phyloP scores from a whole-genome alignment of 495 filamentous ascomycete species.

The Aspergillus carlsbadensis region DNA sequence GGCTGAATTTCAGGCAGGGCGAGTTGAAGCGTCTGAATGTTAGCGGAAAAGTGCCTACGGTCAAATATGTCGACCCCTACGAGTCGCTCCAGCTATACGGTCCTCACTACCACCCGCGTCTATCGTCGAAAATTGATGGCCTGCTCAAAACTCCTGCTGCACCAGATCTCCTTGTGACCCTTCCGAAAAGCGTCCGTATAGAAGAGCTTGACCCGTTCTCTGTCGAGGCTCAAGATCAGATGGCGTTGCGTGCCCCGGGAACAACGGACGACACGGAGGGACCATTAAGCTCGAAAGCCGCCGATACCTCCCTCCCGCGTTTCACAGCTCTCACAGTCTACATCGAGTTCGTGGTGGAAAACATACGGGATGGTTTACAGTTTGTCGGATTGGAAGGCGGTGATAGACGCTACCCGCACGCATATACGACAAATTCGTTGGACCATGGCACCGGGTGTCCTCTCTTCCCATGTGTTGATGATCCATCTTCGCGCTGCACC shows the following conservation, averaged over 20 bases:
- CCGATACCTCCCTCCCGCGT: constrained; percentile 41
- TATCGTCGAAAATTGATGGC: constrained; percentile 62
- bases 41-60: constrained; percentile 59
- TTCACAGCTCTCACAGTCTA: constrained; percentile 58
- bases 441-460: constrained; percentile 77
- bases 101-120: constrained; percentile 77
- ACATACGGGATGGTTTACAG: constrained; percentile 80
- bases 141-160: constrained; percentile 58
- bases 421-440: constrained; percentile 78
- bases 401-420: constrained; percentile 82
- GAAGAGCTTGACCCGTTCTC: constrained; percentile 60
- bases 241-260: constrained; percentile 38
- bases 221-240: constrained; percentile 50
- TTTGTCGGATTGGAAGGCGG: constrained; percentile 81
- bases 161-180: constrained; percentile 58
- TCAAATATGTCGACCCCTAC: constrained; percentile 74
- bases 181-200: constrained; percentile 67
- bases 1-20: constrained; percentile 84
- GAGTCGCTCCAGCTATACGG: constrained; percentile 62
- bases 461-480: constrained; percentile 91
- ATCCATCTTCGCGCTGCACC: constrained; percentile 69
- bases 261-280: constrained; percentile 40
- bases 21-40: constrained; percentile 68
- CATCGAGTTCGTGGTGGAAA: constrained; percentile 73
- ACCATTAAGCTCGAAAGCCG: constrained; percentile 29